phyloP scores from a whole-genome alignment of 345 rosid species.

The Sonneratia alba region DNA sequence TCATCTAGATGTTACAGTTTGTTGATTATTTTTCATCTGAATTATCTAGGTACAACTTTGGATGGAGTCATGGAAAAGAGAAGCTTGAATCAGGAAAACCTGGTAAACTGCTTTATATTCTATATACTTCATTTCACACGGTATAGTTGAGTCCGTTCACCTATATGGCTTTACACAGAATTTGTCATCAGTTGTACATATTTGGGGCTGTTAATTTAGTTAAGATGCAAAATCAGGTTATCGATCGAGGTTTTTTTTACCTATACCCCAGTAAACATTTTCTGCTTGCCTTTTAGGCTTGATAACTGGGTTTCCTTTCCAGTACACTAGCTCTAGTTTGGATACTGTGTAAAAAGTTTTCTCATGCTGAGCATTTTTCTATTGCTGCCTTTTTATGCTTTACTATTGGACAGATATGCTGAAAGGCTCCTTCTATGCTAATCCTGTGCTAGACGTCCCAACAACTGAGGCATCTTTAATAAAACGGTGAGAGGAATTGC shows the following conservation, averaged over 20 bases:
- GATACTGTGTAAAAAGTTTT: neutral
- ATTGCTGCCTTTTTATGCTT: neutral
- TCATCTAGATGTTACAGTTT: neutral
- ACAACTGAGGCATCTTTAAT: conserved; percentile 42
- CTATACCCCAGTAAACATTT: neutral
- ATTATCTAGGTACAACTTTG: conserved; percentile 55
- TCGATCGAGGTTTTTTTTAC: neutral
- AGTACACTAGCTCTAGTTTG: neutral
- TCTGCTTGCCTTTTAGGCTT: neutral
- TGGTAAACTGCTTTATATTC: conserved; percentile 28
- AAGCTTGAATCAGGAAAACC: conserved; percentile 87
- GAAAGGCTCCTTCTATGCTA: conserved; percentile 87
- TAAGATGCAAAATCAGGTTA: neutral
- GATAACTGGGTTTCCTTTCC: neutral
- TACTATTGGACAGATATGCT: conserved; percentile 40
- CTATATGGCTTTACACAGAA: neutral
- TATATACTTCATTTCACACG: neutral
- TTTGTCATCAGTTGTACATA: neutral
- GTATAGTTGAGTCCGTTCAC: neutral
- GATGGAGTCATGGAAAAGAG: conserved; percentile 98
- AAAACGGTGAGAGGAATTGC: conserved; percentile 33
- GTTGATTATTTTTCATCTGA: neutral
- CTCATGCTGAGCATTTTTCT: neutral
- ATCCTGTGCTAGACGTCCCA: conserved; percentile 69
- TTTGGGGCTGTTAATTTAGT: neutral